Base-by-base conservation (phyloP, 1,139 yeast species). In the Yamadazyma mexicana region DNA sequence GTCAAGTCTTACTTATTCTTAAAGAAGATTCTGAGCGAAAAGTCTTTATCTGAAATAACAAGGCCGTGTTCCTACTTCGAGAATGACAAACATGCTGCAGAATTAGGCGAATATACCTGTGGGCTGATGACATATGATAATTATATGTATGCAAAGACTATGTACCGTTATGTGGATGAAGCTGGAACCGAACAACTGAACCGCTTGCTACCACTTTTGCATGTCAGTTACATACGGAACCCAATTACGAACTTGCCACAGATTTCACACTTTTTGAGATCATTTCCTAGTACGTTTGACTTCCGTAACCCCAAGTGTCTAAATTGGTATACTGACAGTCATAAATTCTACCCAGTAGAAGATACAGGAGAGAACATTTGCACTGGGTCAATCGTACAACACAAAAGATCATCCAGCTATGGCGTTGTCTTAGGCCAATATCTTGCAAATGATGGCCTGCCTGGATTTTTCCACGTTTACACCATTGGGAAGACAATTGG, bases 371-470 rank as follows among this genome's bases (percentile, higher is more conserved):
- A n/a, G n/a, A n/a, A n/a, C 23, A 26, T 26, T 12, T 14, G 17
- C 14, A n/a, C 31, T 17, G 60, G 61, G 5, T 27, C 35, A 3
- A 38, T 57, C 9, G 44, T 57, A 1, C 38, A 37, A 16, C 56
- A 56, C 35, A 35, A 35, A 0, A 52, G 52, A 37, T 54, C 47
- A 25, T 38, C 42, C 17, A 39, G 41, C 5, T 38, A 40, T 22
- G 59, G 57, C 0, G 38, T 57, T 16, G 40, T 56, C 12, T 30
- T 56, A 10, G 51, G 53, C 10, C 26, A 31, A 30, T 40, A 41
- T 3, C 10, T 20, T 3, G 18, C n/a, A 17, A 37, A 37, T 4
- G 10, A 26, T 12, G 28, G 18, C 9, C 25, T 30, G 15, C 17
- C 29, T 3, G 38, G 17, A 3, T 50, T 42, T 28, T 47, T 43